A percentile compares a stretch with the other conserved stretches of the same genome.
Evolutionary conservation across 148 eudicot genomes (phyloP).

Genomic region (Camellia lanceoleosa): DNA sequence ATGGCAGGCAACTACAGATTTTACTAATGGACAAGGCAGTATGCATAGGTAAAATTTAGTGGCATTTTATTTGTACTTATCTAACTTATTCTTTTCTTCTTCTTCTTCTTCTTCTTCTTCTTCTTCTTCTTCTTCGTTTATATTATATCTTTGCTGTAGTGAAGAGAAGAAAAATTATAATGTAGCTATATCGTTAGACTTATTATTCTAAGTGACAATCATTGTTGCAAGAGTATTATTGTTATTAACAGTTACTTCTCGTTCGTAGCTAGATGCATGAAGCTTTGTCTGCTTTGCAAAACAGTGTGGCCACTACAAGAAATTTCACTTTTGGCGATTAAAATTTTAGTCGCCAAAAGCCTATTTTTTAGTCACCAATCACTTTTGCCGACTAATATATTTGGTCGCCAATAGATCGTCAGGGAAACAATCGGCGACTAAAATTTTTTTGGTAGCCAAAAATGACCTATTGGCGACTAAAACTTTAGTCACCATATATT

Average conservation of each 20-base stretch:
- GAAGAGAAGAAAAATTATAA: background rate
- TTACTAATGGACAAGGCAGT: conserved; percentile 83
- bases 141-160: background rate
- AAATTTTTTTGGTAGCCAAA: too few relatives aligned
- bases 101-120: too few relatives aligned
- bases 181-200: background rate
- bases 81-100: background rate
- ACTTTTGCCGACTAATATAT: too few relatives aligned
- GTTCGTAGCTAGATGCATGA: background rate
- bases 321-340: too few relatives aligned
- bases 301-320: background rate
- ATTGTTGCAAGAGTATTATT: background rate
- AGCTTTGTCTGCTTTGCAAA: background rate
- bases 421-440: too few relatives aligned
- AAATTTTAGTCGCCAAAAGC: too few relatives aligned
- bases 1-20: conserved; percentile 84
- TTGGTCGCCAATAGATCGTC: too few relatives aligned
- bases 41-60: conserved; percentile 37
- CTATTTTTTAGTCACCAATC: too few relatives aligned
- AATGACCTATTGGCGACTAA: too few relatives aligned
- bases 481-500: too few relatives aligned
- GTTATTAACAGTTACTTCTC: background rate
- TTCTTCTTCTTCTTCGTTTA: background rate
- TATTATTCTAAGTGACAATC: background rate
- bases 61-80: background rate